phyloP scores from a whole-genome alignment of 768 basidiomycete genomes.

The Fomitopsis pulvina region DNA sequence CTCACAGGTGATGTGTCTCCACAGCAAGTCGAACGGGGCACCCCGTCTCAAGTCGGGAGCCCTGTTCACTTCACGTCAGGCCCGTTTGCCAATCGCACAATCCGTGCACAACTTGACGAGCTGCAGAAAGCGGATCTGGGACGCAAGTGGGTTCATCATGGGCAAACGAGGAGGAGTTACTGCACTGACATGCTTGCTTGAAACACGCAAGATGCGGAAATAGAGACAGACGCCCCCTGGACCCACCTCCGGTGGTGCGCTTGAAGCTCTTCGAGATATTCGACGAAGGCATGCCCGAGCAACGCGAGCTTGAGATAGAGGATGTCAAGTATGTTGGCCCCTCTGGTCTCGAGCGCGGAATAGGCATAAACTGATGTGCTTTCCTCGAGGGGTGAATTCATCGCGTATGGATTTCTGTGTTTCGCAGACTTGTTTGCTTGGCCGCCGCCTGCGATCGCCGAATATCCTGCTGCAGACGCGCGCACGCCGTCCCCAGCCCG shows the following conservation, averaged over 20 bases:
- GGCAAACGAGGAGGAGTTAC: too few relatives aligned
- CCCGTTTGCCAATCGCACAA: not conserved
- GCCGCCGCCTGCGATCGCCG: too few relatives aligned
- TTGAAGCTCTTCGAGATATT: constrained; percentile 17
- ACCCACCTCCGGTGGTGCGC: constrained; percentile 21
- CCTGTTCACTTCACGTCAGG: constrained; percentile 1
- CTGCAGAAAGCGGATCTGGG: constrained; percentile 9
- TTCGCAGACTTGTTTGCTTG: constrained; percentile 74
- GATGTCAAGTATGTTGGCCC: too few relatives aligned
- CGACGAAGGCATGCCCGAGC: not conserved
- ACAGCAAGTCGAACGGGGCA: too few relatives aligned
- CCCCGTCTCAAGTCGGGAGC: not conserved
- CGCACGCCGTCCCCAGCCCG: too few relatives aligned
- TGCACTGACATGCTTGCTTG: not conserved
- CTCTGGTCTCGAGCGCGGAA: too few relatives aligned
- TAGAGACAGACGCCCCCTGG: constrained; percentile 20
- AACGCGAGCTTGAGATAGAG: too few relatives aligned
- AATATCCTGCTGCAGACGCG: too few relatives aligned
- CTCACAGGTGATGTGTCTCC: too few relatives aligned
- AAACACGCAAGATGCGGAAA: constrained; percentile 21
- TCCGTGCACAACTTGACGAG: constrained; percentile 1
- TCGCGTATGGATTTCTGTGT: constrained; percentile 53
- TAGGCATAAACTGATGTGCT: too few relatives aligned
- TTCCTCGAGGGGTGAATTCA: too few relatives aligned
- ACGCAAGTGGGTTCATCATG: constrained; percentile 4